Evolutionary conservation across 2,329 filamentous ascomycete species (phyloP), one percentile per base, ranked within the genome.

Genomic region (Pleoardoris graminearum): DNA sequence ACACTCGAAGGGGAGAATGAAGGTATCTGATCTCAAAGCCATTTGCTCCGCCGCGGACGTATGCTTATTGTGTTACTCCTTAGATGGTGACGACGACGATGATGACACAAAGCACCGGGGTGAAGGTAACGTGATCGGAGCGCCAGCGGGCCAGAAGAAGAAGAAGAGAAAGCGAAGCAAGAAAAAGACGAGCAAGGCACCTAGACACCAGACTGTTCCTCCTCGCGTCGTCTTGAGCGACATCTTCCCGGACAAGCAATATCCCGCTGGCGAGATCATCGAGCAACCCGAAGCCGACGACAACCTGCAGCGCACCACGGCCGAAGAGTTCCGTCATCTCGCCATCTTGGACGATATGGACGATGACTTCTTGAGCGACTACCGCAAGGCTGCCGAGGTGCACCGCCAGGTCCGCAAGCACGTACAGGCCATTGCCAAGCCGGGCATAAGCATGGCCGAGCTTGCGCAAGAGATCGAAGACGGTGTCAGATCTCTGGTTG

Each of bases 381-480:
- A 92, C 71, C 87, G 91, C 55, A 84, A 93, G 68, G 90, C 85
- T 35, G 90, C 90, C n/a, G 91, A 95, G 74, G 83, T 90, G 11
- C 90, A 96, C 72, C 85, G 91, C 53, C 90, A 95, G 70, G 90
- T 94, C 52, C 87, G 90, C 50, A 85, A 90, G 69, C 89, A 89
- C 80, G 89, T 87, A 2, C 86, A 90, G 73, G 86, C 85, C 66
- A 86, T 82, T 62, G 88, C 92, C 63, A 88, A 88, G 76, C 90
- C 90, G 0, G 90, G 91, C 21, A 83, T 89, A 77, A 85, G 83
- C 8, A 76, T 96, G 72, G 90, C 84, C 4, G 83, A 89, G 69
- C 91, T 95, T 59, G 89, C 90, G 10, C 85, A 92, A 67, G 87
- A 86, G 14, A 94, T 96, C 62, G 91, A 95, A 71, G 84, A 91